Evolutionary conservation across 2,329 filamentous ascomycete species (phyloP).

Genomic region (Talaromyces atroroseus): DNA sequence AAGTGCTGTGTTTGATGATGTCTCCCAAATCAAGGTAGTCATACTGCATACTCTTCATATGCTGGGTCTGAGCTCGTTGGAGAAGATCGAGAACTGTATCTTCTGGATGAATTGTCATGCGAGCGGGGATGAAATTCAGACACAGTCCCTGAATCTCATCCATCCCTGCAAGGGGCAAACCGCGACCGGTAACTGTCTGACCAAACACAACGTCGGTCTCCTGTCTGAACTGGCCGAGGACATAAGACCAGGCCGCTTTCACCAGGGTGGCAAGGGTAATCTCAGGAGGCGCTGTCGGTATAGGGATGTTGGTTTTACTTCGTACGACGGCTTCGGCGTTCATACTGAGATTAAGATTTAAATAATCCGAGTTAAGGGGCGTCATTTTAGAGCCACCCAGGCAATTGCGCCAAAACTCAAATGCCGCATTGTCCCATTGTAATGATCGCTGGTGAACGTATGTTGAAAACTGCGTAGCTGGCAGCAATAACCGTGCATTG

Average conservation of each 20-base stretch:
- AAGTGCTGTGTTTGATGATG: not conserved
- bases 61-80: not conserved
- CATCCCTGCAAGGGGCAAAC: constrained; percentile 30
- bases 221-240: constrained; percentile 45
- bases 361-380: constrained; percentile 10
- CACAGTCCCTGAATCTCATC: not conserved
- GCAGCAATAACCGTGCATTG: constrained; percentile 18
- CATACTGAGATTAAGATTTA: not conserved
- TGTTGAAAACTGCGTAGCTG: constrained; percentile 27
- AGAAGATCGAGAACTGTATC: not conserved
- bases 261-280: constrained; percentile 55
- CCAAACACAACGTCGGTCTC: constrained; percentile 53
- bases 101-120: not conserved
- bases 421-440: constrained; percentile 29
- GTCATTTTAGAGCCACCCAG: constrained; percentile 47
- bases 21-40: not conserved
- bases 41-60: not conserved
- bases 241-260: constrained; percentile 55
- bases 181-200: constrained; percentile 55
- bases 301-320: not conserved
- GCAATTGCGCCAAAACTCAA: constrained; percentile 54
- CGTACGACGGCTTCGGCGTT: not conserved
- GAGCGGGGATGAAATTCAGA: not conserved
- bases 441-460: constrained; percentile 26
- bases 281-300: constrained; percentile 32